Base-by-base conservation (phyloP, 164 flowering plant genomes). In the Chimonanthus salicifolius region DNA sequence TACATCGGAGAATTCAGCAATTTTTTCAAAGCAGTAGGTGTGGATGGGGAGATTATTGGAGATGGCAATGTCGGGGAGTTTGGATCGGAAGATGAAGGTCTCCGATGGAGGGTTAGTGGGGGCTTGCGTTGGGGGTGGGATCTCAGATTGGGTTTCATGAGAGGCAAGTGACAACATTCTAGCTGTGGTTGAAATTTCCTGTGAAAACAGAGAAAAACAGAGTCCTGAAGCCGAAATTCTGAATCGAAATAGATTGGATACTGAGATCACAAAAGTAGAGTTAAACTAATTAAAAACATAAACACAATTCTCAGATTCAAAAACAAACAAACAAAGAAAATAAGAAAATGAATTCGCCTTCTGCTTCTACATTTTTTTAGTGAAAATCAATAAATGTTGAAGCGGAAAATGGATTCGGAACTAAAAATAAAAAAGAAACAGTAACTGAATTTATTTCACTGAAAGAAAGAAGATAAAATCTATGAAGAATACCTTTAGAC, bases 41-140 rank as follows among this genome's bases (percentile, higher is more conserved):
- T 85, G 92, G 65, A 91, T 88, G 7, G 98, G 90, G 71, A 92
- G 87, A 78, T 87, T 84, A 46, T 81, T 80, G 9, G 94, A 62
- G 77, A 89, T 88, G 67, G 81, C 69, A 2, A 92, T 90, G 70
- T 86, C 86, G 0, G 95, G 92, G 6, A 92, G 83, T 54, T 83
- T 89, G 2, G 97, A 92, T 72, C 79, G 74, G 77, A 86, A 89
- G 2, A 85, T 68, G 70, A 68, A 66, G 43, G 69, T 66, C 18
- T 75, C 74, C 1, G 70, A 8, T 1, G 71, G 11, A 4, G 64
- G 49, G n/a, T 54, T 64, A 13, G 54, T 43, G 2, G 70, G 21
- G 71, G 67, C 0, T 45, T 62, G 60, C 11, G 64, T n/a, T 4
- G 74, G 16, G 60, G 75, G 21, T 6, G 58, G 68, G 18, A 64